These are phyloP conservation scores for Gypsophila paniculata DNA, from an alignment of 179 eudicot genomes.

Conservation along the genomic window DNA sequence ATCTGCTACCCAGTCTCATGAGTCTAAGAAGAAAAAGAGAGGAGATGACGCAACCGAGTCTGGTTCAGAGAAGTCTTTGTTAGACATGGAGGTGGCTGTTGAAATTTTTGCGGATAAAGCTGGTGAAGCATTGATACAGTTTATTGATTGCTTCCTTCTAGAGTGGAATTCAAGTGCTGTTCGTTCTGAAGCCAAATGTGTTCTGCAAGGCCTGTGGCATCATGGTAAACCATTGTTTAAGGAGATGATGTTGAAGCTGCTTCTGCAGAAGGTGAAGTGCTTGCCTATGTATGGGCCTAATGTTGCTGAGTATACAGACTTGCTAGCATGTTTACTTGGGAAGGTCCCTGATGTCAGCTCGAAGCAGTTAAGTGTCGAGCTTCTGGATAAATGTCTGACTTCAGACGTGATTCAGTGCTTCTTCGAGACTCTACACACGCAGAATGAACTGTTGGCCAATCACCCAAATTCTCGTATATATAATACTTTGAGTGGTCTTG, in stretches of 20 bases:
- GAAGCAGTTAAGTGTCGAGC: constrained; percentile 65
- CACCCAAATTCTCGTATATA: constrained; percentile 98
- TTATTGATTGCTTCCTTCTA: constrained; percentile 78
- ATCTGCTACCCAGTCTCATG: constrained; percentile 55
- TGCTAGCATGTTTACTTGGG: constrained; percentile 69
- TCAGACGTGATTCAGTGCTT: constrained; percentile 82
- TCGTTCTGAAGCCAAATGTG: constrained; percentile 84
- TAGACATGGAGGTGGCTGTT: constrained; percentile 91
- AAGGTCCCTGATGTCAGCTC: constrained; percentile 63
- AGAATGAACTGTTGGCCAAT: constrained; percentile 94
- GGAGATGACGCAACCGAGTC: constrained; percentile 84
- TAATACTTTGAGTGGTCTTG: constrained; percentile 93
- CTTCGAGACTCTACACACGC: constrained; percentile 83
- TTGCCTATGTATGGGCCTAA: constrained; percentile 98
- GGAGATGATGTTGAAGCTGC: constrained; percentile 64
- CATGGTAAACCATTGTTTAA: constrained; percentile 83
- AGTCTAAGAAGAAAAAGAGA: constrained; percentile 94
- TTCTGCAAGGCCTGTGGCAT: constrained; percentile 85
- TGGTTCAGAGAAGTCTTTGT: constrained; percentile 69
- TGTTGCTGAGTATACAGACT: constrained; percentile 74
- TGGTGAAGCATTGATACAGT: constrained; percentile 67
- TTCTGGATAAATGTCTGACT: constrained; percentile 79
- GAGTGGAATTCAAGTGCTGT: constrained; percentile 98
- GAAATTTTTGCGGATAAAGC: constrained; percentile 66
- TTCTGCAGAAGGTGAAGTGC: constrained; percentile 66